Base-by-base conservation (phyloP, 345 rosid species). In the Mallotus nudiflorus region DNA sequence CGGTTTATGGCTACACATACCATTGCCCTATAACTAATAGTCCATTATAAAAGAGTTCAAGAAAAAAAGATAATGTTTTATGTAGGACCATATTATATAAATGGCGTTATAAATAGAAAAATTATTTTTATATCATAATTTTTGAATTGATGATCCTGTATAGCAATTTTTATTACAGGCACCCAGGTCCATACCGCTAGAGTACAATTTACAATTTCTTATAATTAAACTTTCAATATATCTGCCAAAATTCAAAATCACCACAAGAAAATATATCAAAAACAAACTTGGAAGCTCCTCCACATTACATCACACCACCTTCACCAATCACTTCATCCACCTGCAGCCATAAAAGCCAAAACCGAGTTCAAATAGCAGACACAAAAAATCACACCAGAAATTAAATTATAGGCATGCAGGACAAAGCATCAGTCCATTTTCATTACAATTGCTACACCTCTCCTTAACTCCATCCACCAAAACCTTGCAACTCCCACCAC, bases 401-500 rank as follows among this genome's bases (percentile, higher is more conserved):
- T 42, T 42, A 42, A 4, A 42, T 42, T 42, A 66, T 12, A 76
- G 72, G 74, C 97, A 95, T 66, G 84, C 75, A 16, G 97, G 97
- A 70, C 97, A 95, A 57, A 80, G 88, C 27, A 80, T 81, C 75
- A 92, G 58, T 0, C 99, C 97, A 78, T 92, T 92, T 79, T 95
- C 99, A 67, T 95, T 95, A 62, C 99, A 95, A 65, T 74, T 77
- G 0, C 81, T 78, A 56, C 99, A 90, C 77, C 91, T 79, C 71
- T 79, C 89, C 82, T 71, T 69, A 18, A 70, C 89, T 2, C 83
- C 87, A 53, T 71, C 83, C 14, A 71, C 79, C 75, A 82, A 25
- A 53, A 95, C 88, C 86, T 88, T 95, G 37, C 97, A 86, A 52
- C 98, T 92, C 35, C 99, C 99, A 0, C 94, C 90, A 35, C 99